Conservation (phyloP, 1,284 basidiomycete species). For the Chondrostereum purpureum region DNA sequence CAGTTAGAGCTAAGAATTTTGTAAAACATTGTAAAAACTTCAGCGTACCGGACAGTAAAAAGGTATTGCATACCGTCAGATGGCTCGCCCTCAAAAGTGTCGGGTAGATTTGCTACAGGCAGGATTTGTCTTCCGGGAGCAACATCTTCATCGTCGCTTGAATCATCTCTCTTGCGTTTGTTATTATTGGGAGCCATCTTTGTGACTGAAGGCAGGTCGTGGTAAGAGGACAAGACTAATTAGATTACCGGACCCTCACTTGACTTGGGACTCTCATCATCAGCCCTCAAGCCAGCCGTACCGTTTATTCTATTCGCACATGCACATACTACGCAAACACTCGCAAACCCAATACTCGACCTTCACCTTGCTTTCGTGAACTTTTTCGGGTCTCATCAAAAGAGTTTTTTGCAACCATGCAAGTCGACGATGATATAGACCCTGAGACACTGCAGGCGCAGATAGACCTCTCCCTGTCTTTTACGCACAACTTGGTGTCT, state of each 20-base stretch:
- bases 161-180: constrained; percentile 46
- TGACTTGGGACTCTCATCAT: too few species aligned
- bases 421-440: constrained; percentile 47
- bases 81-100: constrained; percentile 57
- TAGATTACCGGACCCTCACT: too few species aligned
- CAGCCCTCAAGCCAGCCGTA: too few species aligned
- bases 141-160: constrained; percentile 45
- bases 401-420: constrained; percentile 11
- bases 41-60: constrained; percentile 65
- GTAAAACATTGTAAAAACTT: constrained; percentile 1
- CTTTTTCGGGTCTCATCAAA: background rate
- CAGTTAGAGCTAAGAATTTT: constrained; percentile 8
- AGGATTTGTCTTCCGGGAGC: constrained; percentile 58
- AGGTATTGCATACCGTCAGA: constrained; percentile 74
- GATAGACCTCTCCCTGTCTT: constrained; percentile 72
- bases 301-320: too few species aligned
- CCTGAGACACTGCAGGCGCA: constrained; percentile 64
- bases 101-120: constrained; percentile 68
- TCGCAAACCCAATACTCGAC: too few species aligned
- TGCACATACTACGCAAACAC: background rate
- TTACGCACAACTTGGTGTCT: constrained; percentile 60
- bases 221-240: too few species aligned
- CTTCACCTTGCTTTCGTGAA: constrained; percentile 1
- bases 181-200: constrained; percentile 23
- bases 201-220: background rate